Base-by-base conservation (phyloP, 192 early-diverging fungal genomes). In the Backusella circina region DNA sequence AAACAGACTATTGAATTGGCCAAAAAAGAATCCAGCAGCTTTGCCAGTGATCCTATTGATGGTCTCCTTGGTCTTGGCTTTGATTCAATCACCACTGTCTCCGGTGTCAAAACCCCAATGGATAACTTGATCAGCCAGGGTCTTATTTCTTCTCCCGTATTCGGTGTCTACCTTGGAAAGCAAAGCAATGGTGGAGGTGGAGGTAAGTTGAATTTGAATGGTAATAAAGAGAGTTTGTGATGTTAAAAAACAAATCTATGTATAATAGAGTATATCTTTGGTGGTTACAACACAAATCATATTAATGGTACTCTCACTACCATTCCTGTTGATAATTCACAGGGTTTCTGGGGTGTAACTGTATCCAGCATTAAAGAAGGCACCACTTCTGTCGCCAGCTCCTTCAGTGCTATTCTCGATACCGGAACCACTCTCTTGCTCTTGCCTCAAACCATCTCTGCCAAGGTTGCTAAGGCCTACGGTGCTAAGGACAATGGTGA, bases 41-140 rank as follows among this genome's bases (percentile, higher is more conserved):
- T 90, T 70, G 80, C 81, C 28, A 75, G 77, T 15, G 90, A 88
- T 51, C 86, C 83, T 2, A 88, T 89, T 15, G 90, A 91, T 70
- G 91, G 90, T 21, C 79, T 92, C 33, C 76, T 92, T 2, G 91
- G 91, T 47, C 87, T 92, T 5, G 90, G 87, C 23, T 90, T 88
- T 83, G 75, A 90, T 30, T 76, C 71, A 30, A 79, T 87, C 28
- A 75, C 83, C 12, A 75, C 80, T n/a, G 82, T 84, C 16, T n/a
- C 51, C 15, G 86, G 84, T 39, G 76, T 82, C 68, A 84, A 84
- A 76, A 85, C 86, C 21, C 88, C 88, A 70, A 67, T 91, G 35
- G 85, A 88, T 70, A 89, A 88, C 70, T 82, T 90, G 32, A 82
- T 89, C 47, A 80, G 85, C 13, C 84, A 89, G 68, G 80, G 81